A percentile compares a stretch with the other conserved stretches of the same genome.
phyloP scores from a whole-genome alignment of 441 rosid species.

The Populus hybrid region DNA sequence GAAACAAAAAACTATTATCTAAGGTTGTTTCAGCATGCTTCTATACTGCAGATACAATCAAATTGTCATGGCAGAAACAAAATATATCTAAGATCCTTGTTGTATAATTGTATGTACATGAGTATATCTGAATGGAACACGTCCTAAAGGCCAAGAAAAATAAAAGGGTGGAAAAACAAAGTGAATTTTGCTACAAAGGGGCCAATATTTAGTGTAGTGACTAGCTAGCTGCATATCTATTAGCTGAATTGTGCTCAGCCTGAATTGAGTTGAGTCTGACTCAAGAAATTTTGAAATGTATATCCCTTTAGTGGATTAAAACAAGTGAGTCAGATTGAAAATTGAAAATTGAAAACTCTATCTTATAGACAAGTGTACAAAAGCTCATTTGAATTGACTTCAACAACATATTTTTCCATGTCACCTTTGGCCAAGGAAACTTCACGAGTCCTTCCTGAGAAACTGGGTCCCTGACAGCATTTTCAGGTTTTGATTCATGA shows the following conservation, averaged over 20 bases:
- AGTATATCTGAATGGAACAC: background rate
- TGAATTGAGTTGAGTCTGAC: slow-evolving; percentile 36
- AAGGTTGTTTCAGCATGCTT: no score
- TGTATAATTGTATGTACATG: background rate
- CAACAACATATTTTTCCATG: slow-evolving; percentile 9
- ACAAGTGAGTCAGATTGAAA: background rate
- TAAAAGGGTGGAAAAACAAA: background rate
- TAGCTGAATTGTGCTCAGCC: background rate
- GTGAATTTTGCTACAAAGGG: background rate
- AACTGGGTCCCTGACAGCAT: slow-evolving; percentile 51
- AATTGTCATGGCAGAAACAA: background rate
- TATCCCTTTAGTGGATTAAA: slow-evolving; percentile 16
- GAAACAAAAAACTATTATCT: no score
- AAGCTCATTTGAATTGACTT: slow-evolving; percentile 11
- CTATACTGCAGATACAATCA: no score
- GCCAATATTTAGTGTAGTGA: background rate
- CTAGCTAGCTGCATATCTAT: background rate
- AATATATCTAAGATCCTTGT: no score
- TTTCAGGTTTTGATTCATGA: slow-evolving; percentile 23
- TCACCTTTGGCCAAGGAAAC: slow-evolving; percentile 23
- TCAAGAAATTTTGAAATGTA: slow-evolving; percentile 21
- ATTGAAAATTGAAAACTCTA: background rate
- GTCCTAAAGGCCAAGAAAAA: background rate
- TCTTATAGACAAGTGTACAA: slow-evolving; percentile 4
- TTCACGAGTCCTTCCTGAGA: slow-evolving; percentile 33